These are phyloP conservation scores for Fusarium sp. DNA, from an alignment of 2,329 filamentous ascomycete genomes.

Conservation along the genomic window DNA sequence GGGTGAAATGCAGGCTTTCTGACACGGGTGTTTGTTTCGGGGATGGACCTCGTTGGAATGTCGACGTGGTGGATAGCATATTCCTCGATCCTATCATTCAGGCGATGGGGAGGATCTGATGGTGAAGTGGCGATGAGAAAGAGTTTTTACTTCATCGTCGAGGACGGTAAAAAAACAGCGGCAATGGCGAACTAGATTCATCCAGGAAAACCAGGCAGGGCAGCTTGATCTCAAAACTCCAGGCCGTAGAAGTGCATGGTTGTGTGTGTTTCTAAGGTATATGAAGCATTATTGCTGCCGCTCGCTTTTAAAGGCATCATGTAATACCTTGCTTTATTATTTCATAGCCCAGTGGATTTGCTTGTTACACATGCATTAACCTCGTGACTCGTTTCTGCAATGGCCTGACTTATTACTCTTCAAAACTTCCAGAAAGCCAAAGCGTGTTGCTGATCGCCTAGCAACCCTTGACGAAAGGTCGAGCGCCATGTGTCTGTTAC, in stretches of 20 bases:
- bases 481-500: neutral
- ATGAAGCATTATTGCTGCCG: neutral
- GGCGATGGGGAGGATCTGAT: neutral
- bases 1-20: slow-evolving; percentile 15
- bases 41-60: slow-evolving; percentile 25
- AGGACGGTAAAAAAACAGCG: neutral
- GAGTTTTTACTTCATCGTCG: too few species aligned
- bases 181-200: neutral
- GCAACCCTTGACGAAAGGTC: neutral
- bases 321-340: neutral
- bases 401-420: neutral
- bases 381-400: neutral
- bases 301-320: neutral
- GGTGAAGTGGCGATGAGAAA: too few species aligned
- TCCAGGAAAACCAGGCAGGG: neutral
- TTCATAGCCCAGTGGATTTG: neutral
- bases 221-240: neutral
- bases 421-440: neutral
- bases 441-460: neutral
- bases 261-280: neutral
- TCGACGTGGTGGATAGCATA: neutral
- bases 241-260: neutral
- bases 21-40: slow-evolving; percentile 30
- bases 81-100: neutral
- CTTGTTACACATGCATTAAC: neutral